These are phyloP conservation scores for Lecanosticta acicola DNA, from an alignment of 2,329 filamentous ascomycete genomes.

Conservation along the genomic window DNA sequence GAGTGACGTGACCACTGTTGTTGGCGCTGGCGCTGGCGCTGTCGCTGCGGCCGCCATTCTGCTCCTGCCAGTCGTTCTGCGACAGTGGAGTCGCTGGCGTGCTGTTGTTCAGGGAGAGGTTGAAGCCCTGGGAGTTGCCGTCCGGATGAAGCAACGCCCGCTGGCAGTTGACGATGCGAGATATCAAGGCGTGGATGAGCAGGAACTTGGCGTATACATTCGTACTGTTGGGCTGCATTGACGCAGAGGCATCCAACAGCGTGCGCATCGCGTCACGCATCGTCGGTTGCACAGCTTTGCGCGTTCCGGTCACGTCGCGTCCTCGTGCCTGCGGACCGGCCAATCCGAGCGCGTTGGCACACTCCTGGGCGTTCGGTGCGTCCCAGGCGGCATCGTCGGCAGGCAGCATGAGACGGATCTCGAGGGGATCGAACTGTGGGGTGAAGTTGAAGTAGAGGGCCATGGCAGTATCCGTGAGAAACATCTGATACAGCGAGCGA, in stretches of 20 bases:
- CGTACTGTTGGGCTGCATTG: constrained; percentile 60
- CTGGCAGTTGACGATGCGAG: constrained; percentile 54
- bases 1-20: constrained; percentile 40
- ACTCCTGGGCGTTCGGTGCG: constrained; percentile 53
- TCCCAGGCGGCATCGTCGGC: constrained; percentile 71
- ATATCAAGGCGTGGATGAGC: constrained; percentile 62
- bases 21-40: constrained; percentile 23
- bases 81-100: constrained; percentile 53
- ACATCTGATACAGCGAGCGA: constrained; percentile 60
- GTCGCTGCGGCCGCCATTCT: constrained; percentile 32
- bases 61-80: constrained; percentile 54
- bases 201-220: constrained; percentile 72
- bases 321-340: constrained; percentile 53
- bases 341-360: constrained; percentile 60
- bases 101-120: constrained; percentile 31
- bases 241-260: constrained; percentile 54
- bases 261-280: constrained; percentile 57
- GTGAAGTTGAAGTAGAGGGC: constrained; percentile 66
- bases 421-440: constrained; percentile 58
- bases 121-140: constrained; percentile 24
- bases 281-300: constrained; percentile 59
- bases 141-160: constrained; percentile 34
- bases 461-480: constrained; percentile 59
- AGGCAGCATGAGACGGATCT: constrained; percentile 63
- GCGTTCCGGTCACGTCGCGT: constrained; percentile 57